phyloP scores from a whole-genome alignment of 768 basidiomycete genomes.

The Xanthoconium purpureum region DNA sequence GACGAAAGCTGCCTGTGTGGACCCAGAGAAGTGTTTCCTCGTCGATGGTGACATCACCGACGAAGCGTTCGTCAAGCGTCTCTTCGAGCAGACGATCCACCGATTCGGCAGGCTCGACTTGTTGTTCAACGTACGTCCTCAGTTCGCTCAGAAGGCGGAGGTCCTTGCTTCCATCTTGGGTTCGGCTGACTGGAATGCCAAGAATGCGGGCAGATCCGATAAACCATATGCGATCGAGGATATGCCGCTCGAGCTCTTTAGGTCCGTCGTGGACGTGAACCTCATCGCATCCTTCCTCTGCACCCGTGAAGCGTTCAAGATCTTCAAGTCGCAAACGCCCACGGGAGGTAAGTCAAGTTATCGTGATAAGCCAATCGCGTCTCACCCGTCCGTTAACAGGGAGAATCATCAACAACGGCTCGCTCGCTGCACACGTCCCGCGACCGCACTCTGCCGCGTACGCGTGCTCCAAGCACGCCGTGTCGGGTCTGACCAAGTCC shows the following conservation, averaged over 20 bases:
- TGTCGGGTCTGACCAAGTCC: conserved; percentile 71
- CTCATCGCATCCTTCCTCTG: conserved; percentile 72
- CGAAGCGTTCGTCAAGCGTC: conserved; percentile 55
- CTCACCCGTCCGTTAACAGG: conserved; percentile 33
- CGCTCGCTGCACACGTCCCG: conserved; percentile 68
- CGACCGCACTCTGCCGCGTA: conserved; percentile 65
- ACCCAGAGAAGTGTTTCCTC: conserved; percentile 36
- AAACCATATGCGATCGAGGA: conserved; percentile 55
- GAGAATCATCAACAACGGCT: conserved; percentile 85
- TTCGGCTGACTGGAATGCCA: background rate
- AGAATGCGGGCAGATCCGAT: conserved; percentile 75
- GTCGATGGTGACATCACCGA: conserved; percentile 64
- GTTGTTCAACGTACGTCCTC: conserved; percentile 63
- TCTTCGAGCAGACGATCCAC: conserved; percentile 54
- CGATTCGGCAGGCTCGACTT: conserved; percentile 71
- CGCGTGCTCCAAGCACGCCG: conserved; percentile 77
- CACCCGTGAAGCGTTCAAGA: conserved; percentile 66
- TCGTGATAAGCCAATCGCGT: background rate
- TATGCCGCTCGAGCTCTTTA: conserved; percentile 57
- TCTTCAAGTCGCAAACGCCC: conserved; percentile 73
- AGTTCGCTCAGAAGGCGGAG: background rate
- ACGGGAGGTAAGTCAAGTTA: conserved; percentile 51
- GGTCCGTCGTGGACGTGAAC: conserved; percentile 67
- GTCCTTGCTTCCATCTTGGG: background rate
- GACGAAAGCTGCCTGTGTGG: conserved; percentile 46